These are phyloP conservation scores for Candida krabiensis DNA, from an alignment of 805 yeast genomes.

Conservation along the genomic window DNA sequence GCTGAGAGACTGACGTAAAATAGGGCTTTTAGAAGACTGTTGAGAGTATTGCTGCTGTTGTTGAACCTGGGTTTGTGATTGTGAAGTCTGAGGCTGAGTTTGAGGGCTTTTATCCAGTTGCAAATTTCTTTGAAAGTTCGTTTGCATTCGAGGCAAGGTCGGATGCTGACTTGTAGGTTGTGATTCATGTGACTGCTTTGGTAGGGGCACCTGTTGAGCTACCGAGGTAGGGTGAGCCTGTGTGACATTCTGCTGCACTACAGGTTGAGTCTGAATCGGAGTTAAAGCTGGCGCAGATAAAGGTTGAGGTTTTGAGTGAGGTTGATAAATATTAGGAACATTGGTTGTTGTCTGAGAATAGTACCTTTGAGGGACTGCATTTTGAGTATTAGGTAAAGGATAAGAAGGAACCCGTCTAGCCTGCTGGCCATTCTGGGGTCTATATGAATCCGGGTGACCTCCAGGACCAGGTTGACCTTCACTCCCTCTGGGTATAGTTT, in stretches of 20 bases:
- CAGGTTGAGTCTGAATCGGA: no score
- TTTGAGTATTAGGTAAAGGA: constrained; percentile 22
- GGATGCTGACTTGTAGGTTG: no score
- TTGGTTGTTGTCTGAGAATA: constrained; percentile 9
- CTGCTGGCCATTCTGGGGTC: no score
- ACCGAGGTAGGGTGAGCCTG: constrained; percentile 2
- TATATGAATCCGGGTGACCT: not conserved
- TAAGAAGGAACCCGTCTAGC: constrained; percentile 21
- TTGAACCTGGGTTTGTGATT: constrained; percentile 6
- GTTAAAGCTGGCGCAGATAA: not conserved
- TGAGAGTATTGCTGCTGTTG: constrained; percentile 7
- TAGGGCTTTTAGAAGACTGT: constrained; percentile 32
- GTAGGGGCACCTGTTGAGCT: constrained; percentile 1
- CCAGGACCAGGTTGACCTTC: not conserved
- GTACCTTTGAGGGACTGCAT: constrained; percentile 25
- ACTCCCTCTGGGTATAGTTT: not conserved
- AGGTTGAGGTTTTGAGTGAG: not conserved
- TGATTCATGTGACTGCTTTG: constrained; percentile 1
- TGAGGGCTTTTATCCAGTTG: constrained; percentile 2
- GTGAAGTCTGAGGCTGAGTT: constrained; percentile 6
- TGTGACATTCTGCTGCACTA: not conserved
- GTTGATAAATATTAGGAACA: constrained; percentile 1
- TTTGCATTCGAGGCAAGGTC: no score
- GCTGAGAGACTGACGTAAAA: constrained; percentile 38
- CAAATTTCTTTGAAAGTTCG: not conserved